These are phyloP conservation scores for Telfairia occidentalis DNA, from an alignment of 331 rosid species.

Conservation along the genomic window DNA sequence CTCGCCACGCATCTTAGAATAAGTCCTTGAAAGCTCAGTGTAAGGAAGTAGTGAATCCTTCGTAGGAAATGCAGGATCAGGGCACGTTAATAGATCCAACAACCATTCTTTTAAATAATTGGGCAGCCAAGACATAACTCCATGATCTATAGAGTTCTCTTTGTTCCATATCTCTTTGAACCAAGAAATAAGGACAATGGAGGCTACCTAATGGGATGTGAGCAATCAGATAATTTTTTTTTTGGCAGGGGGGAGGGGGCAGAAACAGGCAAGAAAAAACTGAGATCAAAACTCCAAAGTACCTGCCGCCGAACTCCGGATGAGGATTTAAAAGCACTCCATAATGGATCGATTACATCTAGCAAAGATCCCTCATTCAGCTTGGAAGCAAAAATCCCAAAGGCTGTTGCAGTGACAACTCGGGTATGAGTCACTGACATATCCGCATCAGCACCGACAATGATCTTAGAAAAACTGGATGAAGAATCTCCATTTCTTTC, in stretches of 20 bases:
- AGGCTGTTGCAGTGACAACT: conserved; percentile 79
- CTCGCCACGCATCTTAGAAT: conserved; percentile 83
- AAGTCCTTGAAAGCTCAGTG: conserved; percentile 82
- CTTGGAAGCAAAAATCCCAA: conserved; percentile 76
- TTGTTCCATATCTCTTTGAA: conserved; percentile 51
- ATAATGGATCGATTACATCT: conserved; percentile 57
- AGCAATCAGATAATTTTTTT: not conserved
- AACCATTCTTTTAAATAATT: conserved; percentile 43
- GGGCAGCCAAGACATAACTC: conserved; percentile 35
- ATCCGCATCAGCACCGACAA: conserved; percentile 85
- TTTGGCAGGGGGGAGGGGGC: not conserved
- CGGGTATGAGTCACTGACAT: conserved; percentile 71
- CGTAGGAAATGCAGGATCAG: conserved; percentile 89
- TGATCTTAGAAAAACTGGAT: conserved; percentile 49
- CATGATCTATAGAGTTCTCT: conserved; percentile 21
- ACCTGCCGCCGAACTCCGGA: conserved; percentile 96
- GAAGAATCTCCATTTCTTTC: conserved; percentile 69
- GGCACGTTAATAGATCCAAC: conserved; percentile 69
- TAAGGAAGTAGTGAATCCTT: conserved; percentile 77
- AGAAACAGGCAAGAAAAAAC: conserved; percentile 1
- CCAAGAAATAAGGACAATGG: conserved; percentile 87
- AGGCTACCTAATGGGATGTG: conserved; percentile 57
- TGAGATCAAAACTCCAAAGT: conserved; percentile 6
- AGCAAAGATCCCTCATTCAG: conserved; percentile 43
- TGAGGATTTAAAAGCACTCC: conserved; percentile 53